Evolutionary conservation across 345 rosid species (phyloP), one percentile per base, ranked within the genome.

Genomic region (Salix brachista): DNA sequence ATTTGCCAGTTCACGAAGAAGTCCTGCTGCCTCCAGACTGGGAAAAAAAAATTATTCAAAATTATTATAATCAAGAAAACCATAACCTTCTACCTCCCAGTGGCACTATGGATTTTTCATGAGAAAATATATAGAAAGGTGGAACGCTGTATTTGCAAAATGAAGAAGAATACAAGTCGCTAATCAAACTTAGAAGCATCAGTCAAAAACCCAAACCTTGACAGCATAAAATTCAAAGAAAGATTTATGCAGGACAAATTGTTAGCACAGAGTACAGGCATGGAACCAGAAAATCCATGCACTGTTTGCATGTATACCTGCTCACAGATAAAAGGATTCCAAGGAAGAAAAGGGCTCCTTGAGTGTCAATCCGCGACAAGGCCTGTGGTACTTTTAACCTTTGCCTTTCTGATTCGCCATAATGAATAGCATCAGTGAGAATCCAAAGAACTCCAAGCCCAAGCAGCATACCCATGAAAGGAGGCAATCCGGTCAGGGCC

Each of bases 401-500:
- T 83, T 94, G 95, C 81, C 97, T 84, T 83, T 91, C 97, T 14
- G 97, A 92, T 84, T 94, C 98, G 44, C 98, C 98, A 70, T 85
- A 92, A 81, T 92, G 98, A 85, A 94, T 92, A 68, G 97, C 97
- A 80, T 94, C 98, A 0, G 98, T 94, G 73, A 94, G 89, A 84
- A 92, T 86, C 98, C 98, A 94, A 21, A 94, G 97, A 77, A 92
- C 97, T 85, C 98, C 98, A 36, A 94, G 98, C 62, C 98, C 97
- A 26, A 94, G 86, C 78, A 94, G 88, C 81, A 94, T 90, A 28
- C 98, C 98, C 95, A 94, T 90, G 87, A 79, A 92, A 65, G 98
- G 98, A 87, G 98, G 98, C 84, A 94, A 83, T 78, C 98, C 97
- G 37, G 98, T 94, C 56, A 94, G 79, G 82, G 97, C 88, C 85